phyloP scores from a whole-genome alignment of 805 yeast species.

The Candida sphagnicola region DNA sequence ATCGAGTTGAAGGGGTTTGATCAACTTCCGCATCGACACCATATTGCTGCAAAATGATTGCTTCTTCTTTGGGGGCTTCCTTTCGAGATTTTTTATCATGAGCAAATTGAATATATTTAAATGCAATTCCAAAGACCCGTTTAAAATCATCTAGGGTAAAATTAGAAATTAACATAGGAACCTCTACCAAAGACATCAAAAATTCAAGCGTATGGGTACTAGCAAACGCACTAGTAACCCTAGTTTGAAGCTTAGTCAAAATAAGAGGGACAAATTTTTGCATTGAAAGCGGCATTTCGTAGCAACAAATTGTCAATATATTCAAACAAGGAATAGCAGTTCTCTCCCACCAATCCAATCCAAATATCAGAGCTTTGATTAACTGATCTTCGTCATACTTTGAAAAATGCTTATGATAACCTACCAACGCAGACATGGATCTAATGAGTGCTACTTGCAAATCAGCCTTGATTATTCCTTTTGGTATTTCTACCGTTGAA shows the following conservation, averaged over 20 bases:
- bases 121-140: slow-evolving; percentile 78
- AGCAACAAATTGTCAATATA: slow-evolving; percentile 71
- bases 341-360: slow-evolving; percentile 71
- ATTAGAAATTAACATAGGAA: slow-evolving; percentile 64
- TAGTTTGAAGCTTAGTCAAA: slow-evolving; percentile 67
- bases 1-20: slow-evolving; percentile 48
- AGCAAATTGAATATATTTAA: slow-evolving; percentile 72
- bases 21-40: slow-evolving; percentile 52
- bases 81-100: slow-evolving; percentile 41
- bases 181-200: slow-evolving; percentile 57
- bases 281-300: slow-evolving; percentile 71
- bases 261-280: slow-evolving; percentile 67
- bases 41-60: slow-evolving; percentile 21
- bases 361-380: slow-evolving; percentile 54
- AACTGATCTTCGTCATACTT: slow-evolving; percentile 62
- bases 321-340: slow-evolving; percentile 78
- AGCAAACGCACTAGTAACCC: slow-evolving; percentile 66
- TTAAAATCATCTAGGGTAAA: slow-evolving; percentile 75
- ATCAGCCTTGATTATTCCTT: slow-evolving; percentile 49
- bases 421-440: slow-evolving; percentile 57
- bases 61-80: slow-evolving; percentile 11
- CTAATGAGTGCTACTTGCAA: slow-evolving; percentile 63
- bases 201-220: slow-evolving; percentile 76
- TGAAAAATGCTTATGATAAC: slow-evolving; percentile 52
- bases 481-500: slow-evolving; percentile 34